Evolutionary conservation across 2,329 filamentous ascomycete genomes (phyloP), one percentile per base, ranked within the genome.

Genomic region (Taxawa tesnikishii): DNA sequence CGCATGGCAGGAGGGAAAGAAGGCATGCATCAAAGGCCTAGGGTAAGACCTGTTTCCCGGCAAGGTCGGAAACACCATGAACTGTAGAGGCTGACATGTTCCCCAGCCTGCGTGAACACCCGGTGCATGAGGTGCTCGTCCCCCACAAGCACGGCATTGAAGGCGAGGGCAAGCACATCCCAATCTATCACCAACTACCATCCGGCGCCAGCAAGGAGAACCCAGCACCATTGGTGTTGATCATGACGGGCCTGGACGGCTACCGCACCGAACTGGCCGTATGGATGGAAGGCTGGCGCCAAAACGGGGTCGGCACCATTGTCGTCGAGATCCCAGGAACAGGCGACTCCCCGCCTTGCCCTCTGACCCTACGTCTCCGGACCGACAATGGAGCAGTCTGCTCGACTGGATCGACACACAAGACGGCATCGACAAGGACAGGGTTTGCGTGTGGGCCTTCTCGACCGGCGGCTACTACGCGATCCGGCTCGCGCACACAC

Each of bases 1-100:
- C 16, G 78, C 77, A 2, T 84, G 78, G 70, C 59, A 67, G 42
- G 57, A 65, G 33, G 77, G 82, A 44, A 83, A 83, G 51, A 53
- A 64, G 16, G 65, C 67, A 0, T 80, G 79, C 41, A 50, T 73
- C 29, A 73, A 73, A 47, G 78, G 63, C 1, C 40, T 67, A 4
- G 45, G 44, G 49, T 51, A 32, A 9, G 36, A 32, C n/a, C 26
- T 2, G 8, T 12, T 21, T 28, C 27, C 18, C 19, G 19, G 19
- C 8, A 23, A 23, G 19, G 8, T 23, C 8, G 19, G 8, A 15
- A 26, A 15, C 25, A 5, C 15, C 17, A 21, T 29, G 5, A 14
- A 26, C 19, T 6, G 5, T 6, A 5, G 11, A 26, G 13, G 15
- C 32, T 34, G 6, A 29, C 19, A n/a, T n/a, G n/a, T n/a, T n/a